phyloP scores from a whole-genome alignment of 306 rosid genomes.

The Citrullus colocynthis region DNA sequence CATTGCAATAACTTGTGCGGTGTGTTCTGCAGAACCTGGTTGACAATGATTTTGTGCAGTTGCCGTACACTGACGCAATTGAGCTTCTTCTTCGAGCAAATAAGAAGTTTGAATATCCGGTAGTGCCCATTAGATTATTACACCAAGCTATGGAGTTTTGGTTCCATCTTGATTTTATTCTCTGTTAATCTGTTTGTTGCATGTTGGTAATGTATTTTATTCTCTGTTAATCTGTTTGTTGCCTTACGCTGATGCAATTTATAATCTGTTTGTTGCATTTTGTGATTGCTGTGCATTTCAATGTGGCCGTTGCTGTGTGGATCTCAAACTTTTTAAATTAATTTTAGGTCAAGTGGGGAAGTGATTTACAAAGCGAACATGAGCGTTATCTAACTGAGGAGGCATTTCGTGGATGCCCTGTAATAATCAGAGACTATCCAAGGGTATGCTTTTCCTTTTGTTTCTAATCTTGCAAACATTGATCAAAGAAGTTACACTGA shows the following conservation, averaged over 20 bases:
- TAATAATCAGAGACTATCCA: constrained; percentile 85
- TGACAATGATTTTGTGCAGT: constrained; percentile 58
- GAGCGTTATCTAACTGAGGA: constrained; percentile 89
- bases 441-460: constrained; percentile 41
- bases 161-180: background rate
- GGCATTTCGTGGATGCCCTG: constrained; percentile 82
- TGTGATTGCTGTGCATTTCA: background rate
- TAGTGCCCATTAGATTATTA: constrained; percentile 17
- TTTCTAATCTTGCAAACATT: background rate
- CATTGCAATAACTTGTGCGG: background rate
- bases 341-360: constrained; percentile 84
- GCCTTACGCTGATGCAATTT: too few species aligned
- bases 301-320: constrained; percentile 1
- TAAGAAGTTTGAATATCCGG: constrained; percentile 93
- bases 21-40: constrained; percentile 59
- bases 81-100: constrained; percentile 67
- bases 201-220: background rate
- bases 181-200: background rate
- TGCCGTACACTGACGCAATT: constrained; percentile 82
- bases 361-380: constrained; percentile 96
- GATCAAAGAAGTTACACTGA: background rate
- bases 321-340: constrained; percentile 4
- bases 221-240: too few species aligned
- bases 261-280: too few species aligned
- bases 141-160: background rate